Evolutionary conservation across 768 basidiomycete species (phyloP).

Genomic region (Xerocomellus intermedius): DNA sequence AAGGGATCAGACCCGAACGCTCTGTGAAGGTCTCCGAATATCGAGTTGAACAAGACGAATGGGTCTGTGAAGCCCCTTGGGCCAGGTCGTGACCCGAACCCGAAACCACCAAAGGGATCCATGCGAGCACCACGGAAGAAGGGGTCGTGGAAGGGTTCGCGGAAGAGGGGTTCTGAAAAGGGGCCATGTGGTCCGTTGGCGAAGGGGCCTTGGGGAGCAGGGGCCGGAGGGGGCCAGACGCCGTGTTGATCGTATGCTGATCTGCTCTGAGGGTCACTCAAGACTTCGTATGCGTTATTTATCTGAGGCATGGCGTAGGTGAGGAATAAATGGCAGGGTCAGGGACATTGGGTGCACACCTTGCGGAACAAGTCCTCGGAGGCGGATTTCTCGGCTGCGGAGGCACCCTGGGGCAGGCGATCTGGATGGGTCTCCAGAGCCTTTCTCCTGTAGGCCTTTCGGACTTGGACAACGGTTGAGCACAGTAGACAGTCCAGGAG

Average conservation of each 20-base stretch:
- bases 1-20: conserved; percentile 37
- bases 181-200: conserved; percentile 15
- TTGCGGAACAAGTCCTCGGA: conserved; percentile 60
- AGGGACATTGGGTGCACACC: conserved; percentile 21
- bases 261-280: conserved; percentile 61
- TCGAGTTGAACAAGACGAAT: conserved; percentile 68
- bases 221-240: conserved; percentile 67
- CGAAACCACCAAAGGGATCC: conserved; percentile 29
- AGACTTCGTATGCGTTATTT: conserved; percentile 76
- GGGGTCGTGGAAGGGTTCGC: conserved; percentile 15
- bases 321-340: not conserved
- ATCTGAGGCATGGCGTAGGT: conserved; percentile 40
- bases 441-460: conserved; percentile 73
- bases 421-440: conserved; percentile 79
- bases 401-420: conserved; percentile 55
- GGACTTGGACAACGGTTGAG: conserved; percentile 44
- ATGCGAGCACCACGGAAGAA: conserved; percentile 23
- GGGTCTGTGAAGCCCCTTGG: conserved; percentile 61
- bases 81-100: conserved; percentile 17
- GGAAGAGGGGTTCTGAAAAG: conserved; percentile 22
- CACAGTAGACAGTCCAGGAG: not conserved
- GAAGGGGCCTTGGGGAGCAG: conserved; percentile 12
- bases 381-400: conserved; percentile 52
- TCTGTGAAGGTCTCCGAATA: conserved; percentile 54
- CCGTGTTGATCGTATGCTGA: conserved; percentile 68